phyloP scores from a whole-genome alignment of 164 flowering plant genomes.

The Piper betle region DNA sequence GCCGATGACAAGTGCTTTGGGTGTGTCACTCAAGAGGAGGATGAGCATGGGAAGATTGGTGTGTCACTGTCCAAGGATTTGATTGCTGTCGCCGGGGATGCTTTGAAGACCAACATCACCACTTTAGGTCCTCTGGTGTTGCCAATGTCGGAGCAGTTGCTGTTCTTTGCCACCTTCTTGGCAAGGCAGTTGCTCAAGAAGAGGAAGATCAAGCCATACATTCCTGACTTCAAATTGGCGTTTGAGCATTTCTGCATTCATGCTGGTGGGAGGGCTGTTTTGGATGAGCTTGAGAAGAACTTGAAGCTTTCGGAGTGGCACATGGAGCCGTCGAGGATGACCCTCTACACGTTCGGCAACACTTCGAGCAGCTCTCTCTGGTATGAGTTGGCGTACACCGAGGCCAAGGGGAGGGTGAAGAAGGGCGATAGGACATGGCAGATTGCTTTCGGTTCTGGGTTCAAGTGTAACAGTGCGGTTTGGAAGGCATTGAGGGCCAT shows the following conservation, averaged over 20 bases:
- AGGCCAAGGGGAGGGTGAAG: constrained; percentile 56
- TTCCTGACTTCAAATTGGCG: constrained; percentile 67
- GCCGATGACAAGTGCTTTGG: constrained; percentile 61
- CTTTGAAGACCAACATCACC: constrained; percentile 71
- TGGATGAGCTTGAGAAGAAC: constrained; percentile 73
- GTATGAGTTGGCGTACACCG: constrained; percentile 66
- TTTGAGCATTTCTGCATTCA: constrained; percentile 87
- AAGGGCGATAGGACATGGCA: constrained; percentile 62
- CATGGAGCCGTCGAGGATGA: constrained; percentile 72
- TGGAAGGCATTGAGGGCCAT: constrained; percentile 52
- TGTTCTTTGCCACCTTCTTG: constrained; percentile 54
- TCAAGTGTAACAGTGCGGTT: constrained; percentile 72
- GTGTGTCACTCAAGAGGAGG: constrained; percentile 62
- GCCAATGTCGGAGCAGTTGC: constrained; percentile 67
- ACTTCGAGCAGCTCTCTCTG: constrained; percentile 70
- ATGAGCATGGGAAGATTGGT: constrained; percentile 42
- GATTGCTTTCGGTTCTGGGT: constrained; percentile 65
- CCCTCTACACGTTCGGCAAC: constrained; percentile 51
- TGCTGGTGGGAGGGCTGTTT: constrained; percentile 82
- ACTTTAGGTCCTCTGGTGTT: constrained; percentile 71
- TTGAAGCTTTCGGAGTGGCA: constrained; percentile 67
- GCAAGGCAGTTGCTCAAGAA: constrained; percentile 41
- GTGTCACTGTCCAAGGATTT: constrained; percentile 66
- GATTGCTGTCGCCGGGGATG: constrained; percentile 82
- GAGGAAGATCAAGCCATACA: constrained; percentile 76